A percentile compares a stretch with the other conserved stretches of the same genome.
phyloP scores from a whole-genome alignment of 352 stramenopile species.

The Phytophthora quininea region DNA sequence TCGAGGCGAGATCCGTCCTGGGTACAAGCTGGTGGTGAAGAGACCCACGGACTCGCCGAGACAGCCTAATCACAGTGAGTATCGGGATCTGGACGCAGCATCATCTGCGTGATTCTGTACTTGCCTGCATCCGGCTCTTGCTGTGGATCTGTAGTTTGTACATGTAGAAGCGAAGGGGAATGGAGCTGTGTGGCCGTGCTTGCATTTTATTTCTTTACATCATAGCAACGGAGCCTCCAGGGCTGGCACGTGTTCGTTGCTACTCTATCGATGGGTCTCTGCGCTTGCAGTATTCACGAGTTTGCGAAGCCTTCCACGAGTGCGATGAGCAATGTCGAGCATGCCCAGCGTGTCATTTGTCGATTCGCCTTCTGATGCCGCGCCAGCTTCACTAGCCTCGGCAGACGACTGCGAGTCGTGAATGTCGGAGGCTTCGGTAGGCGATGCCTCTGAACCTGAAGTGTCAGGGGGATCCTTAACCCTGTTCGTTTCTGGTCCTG shows the following conservation, averaged over 20 bases:
- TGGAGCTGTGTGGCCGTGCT: constrained; percentile 25
- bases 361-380: constrained; percentile 3
- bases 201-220: constrained; percentile 18
- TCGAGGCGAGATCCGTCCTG: constrained; percentile 74
- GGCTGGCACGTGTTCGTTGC: constrained; percentile 9
- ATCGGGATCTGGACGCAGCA: constrained; percentile 34
- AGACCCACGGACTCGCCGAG: constrained; percentile 29
- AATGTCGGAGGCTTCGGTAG: not conserved
- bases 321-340: constrained; percentile 20
- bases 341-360: constrained; percentile 14
- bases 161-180: constrained; percentile 19
- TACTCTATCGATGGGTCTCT: constrained; percentile 11
- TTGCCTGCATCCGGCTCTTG: constrained; percentile 17
- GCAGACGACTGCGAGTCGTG: not conserved
- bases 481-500: constrained; percentile 5
- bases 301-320: constrained; percentile 16
- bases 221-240: constrained; percentile 4
- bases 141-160: constrained; percentile 25
- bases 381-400: constrained; percentile 5
- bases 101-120: constrained; percentile 28
- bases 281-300: constrained; percentile 15
- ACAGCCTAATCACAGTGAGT: constrained; percentile 28
- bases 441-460: constrained; percentile 14
- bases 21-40: constrained; percentile 87
- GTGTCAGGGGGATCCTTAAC: constrained; percentile 11